Evolutionary conservation across 202 grass and related monocot genomes (phyloP).

Genomic region (Carex arenaria): DNA sequence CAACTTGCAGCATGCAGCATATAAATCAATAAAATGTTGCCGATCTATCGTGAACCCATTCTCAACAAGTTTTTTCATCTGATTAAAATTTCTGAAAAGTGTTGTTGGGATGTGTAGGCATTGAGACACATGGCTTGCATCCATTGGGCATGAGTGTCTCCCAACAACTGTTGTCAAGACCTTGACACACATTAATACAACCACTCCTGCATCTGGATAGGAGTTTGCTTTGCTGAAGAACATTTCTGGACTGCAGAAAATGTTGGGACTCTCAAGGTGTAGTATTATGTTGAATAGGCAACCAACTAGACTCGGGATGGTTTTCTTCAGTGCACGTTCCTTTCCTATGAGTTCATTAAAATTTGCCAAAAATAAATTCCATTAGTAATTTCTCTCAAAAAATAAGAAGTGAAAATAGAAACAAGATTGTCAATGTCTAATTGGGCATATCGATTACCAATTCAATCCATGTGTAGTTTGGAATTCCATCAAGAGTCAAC

Average conservation of each 20-base stretch:
- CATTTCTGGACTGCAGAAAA: conserved; percentile 67
- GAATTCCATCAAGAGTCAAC: not conserved
- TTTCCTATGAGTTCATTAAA: conserved; percentile 44
- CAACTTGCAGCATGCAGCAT: conserved; percentile 93
- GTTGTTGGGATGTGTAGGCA: conserved; percentile 60
- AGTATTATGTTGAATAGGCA: conserved; percentile 78
- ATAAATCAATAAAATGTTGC: conserved; percentile 71
- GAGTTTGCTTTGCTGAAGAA: conserved; percentile 18
- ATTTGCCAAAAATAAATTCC: conserved; percentile 6
- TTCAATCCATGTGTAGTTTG: not conserved
- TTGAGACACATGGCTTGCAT: conserved; percentile 60
- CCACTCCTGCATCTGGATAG: conserved; percentile 59
- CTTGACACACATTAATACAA: conserved; percentile 78
- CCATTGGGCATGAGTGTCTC: conserved; percentile 61
- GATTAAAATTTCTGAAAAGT: conserved; percentile 75
- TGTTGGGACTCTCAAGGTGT: conserved; percentile 60
- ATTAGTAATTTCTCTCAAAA: conserved; percentile 1
- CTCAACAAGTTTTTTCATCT: conserved; percentile 15
- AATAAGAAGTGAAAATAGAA: not conserved
- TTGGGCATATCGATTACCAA: not conserved
- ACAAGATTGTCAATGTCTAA: not conserved
- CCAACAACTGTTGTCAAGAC: conserved; percentile 72
- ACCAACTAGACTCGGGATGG: conserved; percentile 52
- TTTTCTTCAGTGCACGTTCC: conserved; percentile 66
- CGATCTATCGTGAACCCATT: conserved; percentile 53